Percentiles rank a stretch among this genome's conserved stretches.
Evolutionary conservation across 2,329 filamentous ascomycete species (phyloP).

Genomic region (Sordariomycetes sp.): DNA sequence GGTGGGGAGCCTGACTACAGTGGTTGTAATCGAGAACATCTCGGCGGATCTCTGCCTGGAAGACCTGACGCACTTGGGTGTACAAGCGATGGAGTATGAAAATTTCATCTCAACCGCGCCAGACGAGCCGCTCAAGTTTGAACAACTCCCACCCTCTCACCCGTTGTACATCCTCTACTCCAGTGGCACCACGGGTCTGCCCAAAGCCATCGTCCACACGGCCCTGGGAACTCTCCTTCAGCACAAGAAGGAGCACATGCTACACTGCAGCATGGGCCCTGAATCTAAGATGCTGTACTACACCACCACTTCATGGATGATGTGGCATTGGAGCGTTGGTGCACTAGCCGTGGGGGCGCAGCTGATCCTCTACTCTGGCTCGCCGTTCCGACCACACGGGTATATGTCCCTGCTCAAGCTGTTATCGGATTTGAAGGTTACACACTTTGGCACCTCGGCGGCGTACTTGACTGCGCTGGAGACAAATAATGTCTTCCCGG

Average conservation of each 20-base stretch:
- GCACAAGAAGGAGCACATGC: conserved; percentile 91
- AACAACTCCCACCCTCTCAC: conserved; percentile 73
- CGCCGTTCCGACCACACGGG: conserved; percentile 73
- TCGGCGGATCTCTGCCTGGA: conserved; percentile 31
- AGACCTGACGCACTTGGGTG: conserved; percentile 26
- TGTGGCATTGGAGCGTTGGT: conserved; percentile 97
- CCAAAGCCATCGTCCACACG: conserved; percentile 93
- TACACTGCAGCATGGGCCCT: conserved; percentile 74
- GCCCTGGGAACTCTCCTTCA: conserved; percentile 84
- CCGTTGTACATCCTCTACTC: conserved; percentile 93
- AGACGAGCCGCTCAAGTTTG: conserved; percentile 49
- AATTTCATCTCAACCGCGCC: conserved; percentile 32
- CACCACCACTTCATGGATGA: conserved; percentile 97
- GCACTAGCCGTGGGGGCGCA: conserved; percentile 76
- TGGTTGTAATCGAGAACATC: conserved; percentile 68
- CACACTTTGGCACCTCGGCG: conserved; percentile 90
- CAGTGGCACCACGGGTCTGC: conserved; percentile 76
- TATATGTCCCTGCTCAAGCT: conserved; percentile 75
- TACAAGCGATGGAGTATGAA: conserved; percentile 24
- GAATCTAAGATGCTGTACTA: conserved; percentile 80
- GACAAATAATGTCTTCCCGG: conserved; percentile 57
- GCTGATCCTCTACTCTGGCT: conserved; percentile 84
- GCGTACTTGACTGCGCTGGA: conserved; percentile 90
- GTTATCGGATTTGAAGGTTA: conserved; percentile 72
- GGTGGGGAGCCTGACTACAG: conserved; percentile 51